Evolutionary conservation across 2,329 filamentous ascomycete species (phyloP).

Genomic region (Dothideomycetidae sp.): DNA sequence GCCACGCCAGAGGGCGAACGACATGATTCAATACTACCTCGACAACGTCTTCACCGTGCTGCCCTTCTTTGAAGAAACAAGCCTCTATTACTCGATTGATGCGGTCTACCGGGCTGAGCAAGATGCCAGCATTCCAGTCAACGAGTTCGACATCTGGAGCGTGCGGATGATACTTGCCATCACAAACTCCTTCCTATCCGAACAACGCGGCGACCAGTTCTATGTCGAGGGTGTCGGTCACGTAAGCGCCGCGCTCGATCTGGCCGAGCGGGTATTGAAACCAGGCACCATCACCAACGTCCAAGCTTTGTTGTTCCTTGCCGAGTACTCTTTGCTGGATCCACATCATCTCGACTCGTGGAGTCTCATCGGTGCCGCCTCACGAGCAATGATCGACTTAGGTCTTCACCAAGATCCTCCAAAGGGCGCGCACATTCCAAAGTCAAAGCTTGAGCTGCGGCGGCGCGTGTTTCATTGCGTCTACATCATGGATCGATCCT

Average conservation of each 20-base stretch:
- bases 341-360: conserved; percentile 86
- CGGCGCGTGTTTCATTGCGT: conserved; percentile 81
- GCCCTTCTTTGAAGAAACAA: conserved; percentile 70
- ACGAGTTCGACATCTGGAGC: conserved; percentile 60
- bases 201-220: conserved; percentile 47
- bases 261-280: conserved; percentile 69
- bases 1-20: conserved; percentile 50
- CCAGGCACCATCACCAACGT: conserved; percentile 77
- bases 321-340: conserved; percentile 80
- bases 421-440: conserved; percentile 51
- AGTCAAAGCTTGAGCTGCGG: conserved; percentile 58
- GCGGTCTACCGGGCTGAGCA: conserved; percentile 62
- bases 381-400: conserved; percentile 73
- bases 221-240: conserved; percentile 47
- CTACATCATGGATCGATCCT: conserved; percentile 77
- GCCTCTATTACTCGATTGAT: conserved; percentile 63
- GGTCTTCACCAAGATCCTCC: conserved; percentile 88
- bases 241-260: conserved; percentile 52
- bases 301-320: conserved; percentile 72
- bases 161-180: conserved; percentile 84
- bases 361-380: conserved; percentile 84
- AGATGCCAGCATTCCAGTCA: conserved; percentile 21
- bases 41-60: conserved; percentile 66
- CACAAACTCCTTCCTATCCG: conserved; percentile 59
- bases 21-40: conserved; percentile 70